Evolutionary conservation across 176 grass and related monocot species (phyloP), one percentile per base, ranked within the genome.

Genomic region (Avena eriantha): DNA sequence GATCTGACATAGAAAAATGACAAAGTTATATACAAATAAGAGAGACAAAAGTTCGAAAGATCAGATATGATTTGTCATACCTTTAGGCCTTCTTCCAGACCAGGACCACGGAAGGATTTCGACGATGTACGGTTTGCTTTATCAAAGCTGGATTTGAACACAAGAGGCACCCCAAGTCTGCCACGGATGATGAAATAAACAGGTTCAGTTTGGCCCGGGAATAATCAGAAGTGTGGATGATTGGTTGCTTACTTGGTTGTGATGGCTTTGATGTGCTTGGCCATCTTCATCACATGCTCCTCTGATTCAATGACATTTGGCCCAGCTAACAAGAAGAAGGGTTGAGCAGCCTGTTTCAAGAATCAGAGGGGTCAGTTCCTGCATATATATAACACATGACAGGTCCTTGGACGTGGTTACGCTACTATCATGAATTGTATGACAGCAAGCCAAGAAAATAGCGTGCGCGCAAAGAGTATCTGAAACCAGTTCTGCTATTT

Each of bases 111-210:
- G 75, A 96, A 98, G 31, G 96, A 98, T 76, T 93, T 95, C 14
- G 90, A 95, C 15, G 93, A 98, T 59, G 96, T 98, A 58, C 93
- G 96, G 47, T 98, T 98, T 63, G 96, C 96, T 86, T 98, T 98
- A 69, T 98, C 96, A 82, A 98, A 98, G 81, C 96, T 98, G 21
- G 89, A 95, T 82, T 98, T 98, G 86, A 98, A 98, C 73, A 98
- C 93, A 50, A 98, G 87, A 33, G 89, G 93, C 65, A 98, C 77
- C 21, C 96, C 91, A 67, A 98, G 86, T 84, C 96, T 98, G 82
- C 46, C 31, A 65, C 34, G 33, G 63, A 49, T n/a, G 45, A 10
- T 47, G n/a, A 83, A 86, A 0, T 31, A 31, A 69, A 11, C n/a
- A 84, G 46, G 45, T 11, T 78, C 57, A 35, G n/a, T 56, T 80